A percentile compares a stretch with the other conserved stretches of the same genome.
Conservation (phyloP, 2,329 filamentous ascomycete genomes). For the Stemphylium lycopersici region DNA sequence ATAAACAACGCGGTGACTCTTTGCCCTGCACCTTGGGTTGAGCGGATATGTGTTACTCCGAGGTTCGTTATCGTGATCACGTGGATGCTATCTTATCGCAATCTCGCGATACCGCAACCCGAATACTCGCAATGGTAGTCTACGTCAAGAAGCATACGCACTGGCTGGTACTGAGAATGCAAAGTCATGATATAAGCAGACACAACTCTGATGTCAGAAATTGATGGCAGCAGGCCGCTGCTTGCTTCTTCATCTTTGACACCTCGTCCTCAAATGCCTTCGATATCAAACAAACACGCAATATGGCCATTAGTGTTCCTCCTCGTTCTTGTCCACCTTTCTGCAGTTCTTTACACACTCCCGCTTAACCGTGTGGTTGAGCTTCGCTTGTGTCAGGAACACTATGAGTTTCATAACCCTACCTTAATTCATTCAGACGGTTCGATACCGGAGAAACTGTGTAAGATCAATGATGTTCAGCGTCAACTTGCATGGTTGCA, state of each 20-base stretch:
- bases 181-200: background rate
- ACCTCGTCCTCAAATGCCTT: slow-evolving; percentile 7
- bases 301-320: slow-evolving; percentile 41
- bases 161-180: background rate
- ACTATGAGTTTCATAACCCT: slow-evolving; percentile 55
- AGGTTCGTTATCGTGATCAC: slow-evolving; percentile 12
- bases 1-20: too few relatives aligned
- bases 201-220: background rate
- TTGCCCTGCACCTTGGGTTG: too few relatives aligned
- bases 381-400: slow-evolving; percentile 53
- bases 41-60: too few relatives aligned
- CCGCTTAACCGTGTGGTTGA: slow-evolving; percentile 48
- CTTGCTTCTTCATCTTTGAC: slow-evolving; percentile 4
- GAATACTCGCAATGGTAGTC: background rate
- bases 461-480: slow-evolving; percentile 62
- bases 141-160: background rate
- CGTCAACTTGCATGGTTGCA: slow-evolving; percentile 60
- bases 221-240: slow-evolving; percentile 10
- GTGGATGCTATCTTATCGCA: slow-evolving; percentile 15
- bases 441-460: slow-evolving; percentile 58
- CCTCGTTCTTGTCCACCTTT: slow-evolving; percentile 43
- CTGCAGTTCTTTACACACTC: slow-evolving; percentile 43
- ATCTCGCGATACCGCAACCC: background rate
- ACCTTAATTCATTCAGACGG: slow-evolving; percentile 45
- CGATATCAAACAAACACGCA: slow-evolving; percentile 7